Base-by-base conservation (phyloP, 768 basidiomycete genomes). In the Hygrophoropsis aurantiaca region DNA sequence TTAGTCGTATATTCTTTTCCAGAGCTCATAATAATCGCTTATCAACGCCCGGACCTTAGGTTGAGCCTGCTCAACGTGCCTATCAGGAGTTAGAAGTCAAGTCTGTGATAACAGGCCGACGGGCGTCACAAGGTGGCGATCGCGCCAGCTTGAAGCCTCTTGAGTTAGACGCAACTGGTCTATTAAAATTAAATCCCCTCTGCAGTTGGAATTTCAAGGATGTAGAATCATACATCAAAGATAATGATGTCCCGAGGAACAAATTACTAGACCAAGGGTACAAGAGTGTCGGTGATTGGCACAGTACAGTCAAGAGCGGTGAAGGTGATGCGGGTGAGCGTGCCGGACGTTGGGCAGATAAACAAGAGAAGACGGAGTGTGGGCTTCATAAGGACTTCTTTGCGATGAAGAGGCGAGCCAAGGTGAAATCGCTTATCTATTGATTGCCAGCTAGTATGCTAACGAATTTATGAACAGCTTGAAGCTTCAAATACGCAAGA, bases 221-320 rank as follows among this genome's bases (percentile, higher is more conserved):
- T 33, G 90, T 97, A 15, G 85, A 97, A 52, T 84, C 81, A 65
- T 94, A 97, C 65, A 77, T 95, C 52, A 81, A 81, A 35, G 74
- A 79, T 50, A 81, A 97, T 68, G 69, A 80, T 37, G 94, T 97
- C 1, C 94, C 94, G 2, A 81, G 82, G 51, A 98, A 99, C 72
- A 81, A 79, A 50, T 76, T 99, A 4, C 79, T 99, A 33, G 82
- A 82, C 50, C 82, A 92, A 62, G 97, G 97, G 3, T 99, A 98
- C 73, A 87, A 85, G 57, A 93, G 90, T 60, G 83, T 99, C 52
- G 97, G 97, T 3, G 97, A 99, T 68, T 95, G 94, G 90, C 97
- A 99, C 69, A 94, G 91, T 52, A 99, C 97, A 0, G 67, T 65
- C n/a, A 75, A 66, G 56, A 84, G 83, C 50, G 84, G 80, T 0